These are phyloP conservation scores for Collybia mongolica DNA, from an alignment of 768 basidiomycete species.

Conservation along the genomic window DNA sequence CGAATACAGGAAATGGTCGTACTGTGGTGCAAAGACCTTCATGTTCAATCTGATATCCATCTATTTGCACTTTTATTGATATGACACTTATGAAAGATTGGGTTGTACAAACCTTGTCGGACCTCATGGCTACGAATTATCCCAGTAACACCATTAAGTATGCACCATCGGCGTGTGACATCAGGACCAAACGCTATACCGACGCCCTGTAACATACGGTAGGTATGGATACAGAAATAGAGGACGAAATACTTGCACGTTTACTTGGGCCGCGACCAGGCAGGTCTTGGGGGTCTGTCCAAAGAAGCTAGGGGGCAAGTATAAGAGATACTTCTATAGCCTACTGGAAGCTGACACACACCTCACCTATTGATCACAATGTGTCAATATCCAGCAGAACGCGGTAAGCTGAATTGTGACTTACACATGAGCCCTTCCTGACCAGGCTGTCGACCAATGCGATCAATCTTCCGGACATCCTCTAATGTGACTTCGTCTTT, in stretches of 20 bases:
- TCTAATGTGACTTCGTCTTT: conserved; percentile 94
- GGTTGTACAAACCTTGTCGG: conserved; percentile 63
- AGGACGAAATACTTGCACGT: conserved; percentile 54
- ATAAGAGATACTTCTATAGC: neutral
- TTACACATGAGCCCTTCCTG: conserved; percentile 93
- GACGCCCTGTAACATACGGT: conserved; percentile 64
- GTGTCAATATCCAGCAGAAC: conserved; percentile 7
- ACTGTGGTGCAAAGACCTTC: conserved; percentile 93
- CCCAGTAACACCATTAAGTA: conserved; percentile 80
- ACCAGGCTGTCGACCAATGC: conserved; percentile 89
- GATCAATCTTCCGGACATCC: conserved; percentile 84
- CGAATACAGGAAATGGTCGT: conserved; percentile 17
- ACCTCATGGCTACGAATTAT: conserved; percentile 97
- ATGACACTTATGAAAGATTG: neutral
- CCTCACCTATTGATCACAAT: conserved; percentile 52
- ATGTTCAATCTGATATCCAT: conserved; percentile 95
- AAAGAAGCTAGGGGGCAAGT: conserved; percentile 59
- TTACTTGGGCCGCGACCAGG: conserved; percentile 95
- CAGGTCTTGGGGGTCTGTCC: conserved; percentile 93
- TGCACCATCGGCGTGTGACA: conserved; percentile 88
- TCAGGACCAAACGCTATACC: conserved; percentile 96
- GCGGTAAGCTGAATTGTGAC: conserved; percentile 29
- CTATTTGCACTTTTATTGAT: conserved; percentile 30
- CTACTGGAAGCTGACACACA: conserved; percentile 23
- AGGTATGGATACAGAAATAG: conserved; percentile 9